Evolutionary conservation across 345 rosid genomes (phyloP), one percentile per base, ranked within the genome.

Genomic region (Jatropha curcas): DNA sequence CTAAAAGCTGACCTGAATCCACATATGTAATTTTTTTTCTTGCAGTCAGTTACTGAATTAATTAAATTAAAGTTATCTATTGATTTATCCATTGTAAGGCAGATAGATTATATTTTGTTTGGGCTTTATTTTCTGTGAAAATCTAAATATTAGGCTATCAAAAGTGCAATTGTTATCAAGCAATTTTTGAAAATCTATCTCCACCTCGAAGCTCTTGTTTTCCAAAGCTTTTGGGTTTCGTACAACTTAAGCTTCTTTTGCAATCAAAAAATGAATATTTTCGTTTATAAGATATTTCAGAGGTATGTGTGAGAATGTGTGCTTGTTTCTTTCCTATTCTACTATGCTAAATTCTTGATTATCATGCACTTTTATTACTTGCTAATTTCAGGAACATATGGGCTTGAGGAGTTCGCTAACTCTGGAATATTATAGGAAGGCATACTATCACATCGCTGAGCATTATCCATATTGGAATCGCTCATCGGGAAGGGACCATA

Each of bases 401-500:
- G 88, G 98, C 59, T 71, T 92, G 80, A 86, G 98, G 90, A 94
- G 98, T 82, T 92, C 95, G 67, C 85, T 94, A 60, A 89, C 98
- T 53, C 81, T 94, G 82, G 98, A 94, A 74, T 89, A 78, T 82
- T 94, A 94, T 79, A 83, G 79, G 82, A 84, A 81, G 76, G 98
- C 98, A 62, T 82, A 94, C 65, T 76, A 86, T 67, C 89, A 89
- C 79, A 88, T 94, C 52, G 79, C 67, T 68, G 88, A 81, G 81
- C 82, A 84, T 62, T 86, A 87, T 86, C 88, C 98, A 31, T 90
- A 77, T 75, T 94, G 98, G 98, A 92, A 88, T 78, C 92, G 86
- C 58, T 83, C 98, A 65, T 83, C 86, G 51, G 98, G 98, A 58
- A 86, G 84, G 87, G 98, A 94, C 79, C 98, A 94, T 78, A 90